These are phyloP conservation scores for Cladobotryum protrusum DNA, from an alignment of 2,329 filamentous ascomycete genomes.

Conservation along the genomic window DNA sequence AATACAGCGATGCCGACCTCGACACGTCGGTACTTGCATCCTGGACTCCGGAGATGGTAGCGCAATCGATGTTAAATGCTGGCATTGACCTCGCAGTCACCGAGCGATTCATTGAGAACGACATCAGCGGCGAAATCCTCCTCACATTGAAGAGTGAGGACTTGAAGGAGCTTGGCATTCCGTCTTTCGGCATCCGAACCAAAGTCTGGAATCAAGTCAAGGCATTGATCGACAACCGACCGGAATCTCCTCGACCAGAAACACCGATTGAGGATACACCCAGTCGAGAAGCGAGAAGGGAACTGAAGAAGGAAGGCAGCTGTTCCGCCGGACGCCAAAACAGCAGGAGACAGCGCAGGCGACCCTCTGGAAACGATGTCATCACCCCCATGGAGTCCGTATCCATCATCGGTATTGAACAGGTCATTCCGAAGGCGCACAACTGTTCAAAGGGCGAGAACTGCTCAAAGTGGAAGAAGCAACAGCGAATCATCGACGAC, in stretches of 20 bases:
- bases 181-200: slow-evolving; percentile 74
- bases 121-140: slow-evolving; percentile 82
- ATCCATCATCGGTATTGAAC: slow-evolving; percentile 88
- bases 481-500: slow-evolving; percentile 69
- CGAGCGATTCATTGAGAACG: slow-evolving; percentile 82
- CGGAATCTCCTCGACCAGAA: slow-evolving; percentile 45
- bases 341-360: slow-evolving; percentile 35
- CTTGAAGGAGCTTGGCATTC: slow-evolving; percentile 71
- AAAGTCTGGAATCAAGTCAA: slow-evolving; percentile 77
- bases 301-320: slow-evolving; percentile 34
- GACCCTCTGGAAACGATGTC: slow-evolving; percentile 51
- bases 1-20: slow-evolving; percentile 51
- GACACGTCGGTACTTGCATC: slow-evolving; percentile 53
- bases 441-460: slow-evolving; percentile 80
- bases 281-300: slow-evolving; percentile 43
- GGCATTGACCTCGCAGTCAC: slow-evolving; percentile 73
- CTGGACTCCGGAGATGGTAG: slow-evolving; percentile 73
- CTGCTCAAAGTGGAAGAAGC: slow-evolving; percentile 74
- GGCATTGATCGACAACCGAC: slow-evolving; percentile 52
- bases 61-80: slow-evolving; percentile 78
- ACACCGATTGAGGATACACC: slow-evolving; percentile 58
- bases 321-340: slow-evolving; percentile 33
- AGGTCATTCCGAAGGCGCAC: slow-evolving; percentile 78
- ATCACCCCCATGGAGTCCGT: slow-evolving; percentile 78
- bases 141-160: slow-evolving; percentile 91